A percentile compares a stretch with the other conserved stretches of the same genome.
Evolutionary conservation across 495 filamentous ascomycete genomes (phyloP).

Genomic region (Penicillium arizonense): DNA sequence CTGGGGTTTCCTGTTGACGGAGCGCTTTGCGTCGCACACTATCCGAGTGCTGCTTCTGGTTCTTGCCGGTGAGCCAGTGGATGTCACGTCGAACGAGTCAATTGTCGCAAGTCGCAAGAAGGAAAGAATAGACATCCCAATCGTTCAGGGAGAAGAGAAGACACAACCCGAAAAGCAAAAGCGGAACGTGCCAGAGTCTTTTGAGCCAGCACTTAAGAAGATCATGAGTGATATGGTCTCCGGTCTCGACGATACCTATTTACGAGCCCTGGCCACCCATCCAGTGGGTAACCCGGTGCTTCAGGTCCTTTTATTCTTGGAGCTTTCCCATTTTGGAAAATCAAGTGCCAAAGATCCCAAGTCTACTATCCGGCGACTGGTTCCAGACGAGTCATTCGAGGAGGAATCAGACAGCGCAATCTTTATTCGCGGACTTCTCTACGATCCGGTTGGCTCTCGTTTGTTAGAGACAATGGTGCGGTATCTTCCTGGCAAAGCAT

Average conservation of each 20-base stretch:
- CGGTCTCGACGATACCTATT: constrained; percentile 66
- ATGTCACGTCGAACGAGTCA: constrained; percentile 59
- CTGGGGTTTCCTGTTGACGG: constrained; percentile 79
- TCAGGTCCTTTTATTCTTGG: constrained; percentile 81
- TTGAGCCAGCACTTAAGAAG: constrained; percentile 70
- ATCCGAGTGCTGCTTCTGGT: constrained; percentile 82
- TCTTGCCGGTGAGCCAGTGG: constrained; percentile 76
- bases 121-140: constrained; percentile 63
- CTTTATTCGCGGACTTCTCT: constrained; percentile 83
- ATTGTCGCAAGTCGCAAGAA: constrained; percentile 86
- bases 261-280: constrained; percentile 80
- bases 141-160: constrained; percentile 33
- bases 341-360: constrained; percentile 57
- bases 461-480: constrained; percentile 82
- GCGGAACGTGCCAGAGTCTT: constrained; percentile 73
- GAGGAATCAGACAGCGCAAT: constrained; percentile 57
- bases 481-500: constrained; percentile 78
- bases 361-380: constrained; percentile 58
- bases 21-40: constrained; percentile 88
- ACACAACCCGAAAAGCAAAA: constrained; percentile 29
- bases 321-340: constrained; percentile 68
- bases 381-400: constrained; percentile 62
- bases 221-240: constrained; percentile 72
- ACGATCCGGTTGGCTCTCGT: constrained; percentile 84
- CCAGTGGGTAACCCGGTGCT: constrained; percentile 86